These are phyloP conservation scores for Podaxis sp. DNA, from an alignment of 768 basidiomycete species.

Conservation along the genomic window DNA sequence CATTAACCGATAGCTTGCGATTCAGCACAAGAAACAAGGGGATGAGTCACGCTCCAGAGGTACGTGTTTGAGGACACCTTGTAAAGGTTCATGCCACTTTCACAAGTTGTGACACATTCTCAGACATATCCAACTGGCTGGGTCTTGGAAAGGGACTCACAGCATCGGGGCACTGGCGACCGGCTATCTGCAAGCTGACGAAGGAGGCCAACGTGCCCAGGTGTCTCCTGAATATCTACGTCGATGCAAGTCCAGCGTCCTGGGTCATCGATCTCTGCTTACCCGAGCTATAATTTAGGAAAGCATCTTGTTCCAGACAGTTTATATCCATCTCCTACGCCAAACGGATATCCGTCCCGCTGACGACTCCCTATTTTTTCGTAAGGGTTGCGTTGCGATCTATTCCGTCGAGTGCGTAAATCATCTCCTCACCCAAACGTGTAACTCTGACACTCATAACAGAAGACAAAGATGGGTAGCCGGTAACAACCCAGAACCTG, in stretches of 20 bases:
- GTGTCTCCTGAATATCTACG: slow-evolving; percentile 70
- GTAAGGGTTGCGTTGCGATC: slow-evolving; percentile 74
- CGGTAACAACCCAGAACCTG: slow-evolving; percentile 52
- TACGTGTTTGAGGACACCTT: background rate
- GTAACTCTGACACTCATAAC: slow-evolving; percentile 12
- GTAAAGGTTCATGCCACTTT: background rate
- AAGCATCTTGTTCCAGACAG: slow-evolving; percentile 69
- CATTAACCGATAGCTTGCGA: background rate
- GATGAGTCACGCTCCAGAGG: slow-evolving; percentile 12
- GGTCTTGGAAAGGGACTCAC: slow-evolving; percentile 50
- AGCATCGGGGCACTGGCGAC: slow-evolving; percentile 66
- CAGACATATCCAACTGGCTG: slow-evolving; percentile 78
- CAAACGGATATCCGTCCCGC: slow-evolving; percentile 81
- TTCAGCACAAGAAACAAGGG: slow-evolving; percentile 13
- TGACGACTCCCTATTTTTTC: slow-evolving; percentile 75
- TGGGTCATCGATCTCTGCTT: slow-evolving; percentile 7
- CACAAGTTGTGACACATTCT: background rate
- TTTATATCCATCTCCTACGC: slow-evolving; percentile 69
- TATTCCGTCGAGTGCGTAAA: slow-evolving; percentile 55
- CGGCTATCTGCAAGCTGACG: slow-evolving; percentile 67
- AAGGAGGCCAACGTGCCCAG: slow-evolving; percentile 57
- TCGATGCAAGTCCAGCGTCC: slow-evolving; percentile 53
- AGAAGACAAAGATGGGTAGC: slow-evolving; percentile 66
- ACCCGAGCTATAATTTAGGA: slow-evolving; percentile 47
- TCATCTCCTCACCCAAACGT: background rate